Evolutionary conservation across 257 asterid species (phyloP).

Genomic region (Phtheirospermum japonicum): DNA sequence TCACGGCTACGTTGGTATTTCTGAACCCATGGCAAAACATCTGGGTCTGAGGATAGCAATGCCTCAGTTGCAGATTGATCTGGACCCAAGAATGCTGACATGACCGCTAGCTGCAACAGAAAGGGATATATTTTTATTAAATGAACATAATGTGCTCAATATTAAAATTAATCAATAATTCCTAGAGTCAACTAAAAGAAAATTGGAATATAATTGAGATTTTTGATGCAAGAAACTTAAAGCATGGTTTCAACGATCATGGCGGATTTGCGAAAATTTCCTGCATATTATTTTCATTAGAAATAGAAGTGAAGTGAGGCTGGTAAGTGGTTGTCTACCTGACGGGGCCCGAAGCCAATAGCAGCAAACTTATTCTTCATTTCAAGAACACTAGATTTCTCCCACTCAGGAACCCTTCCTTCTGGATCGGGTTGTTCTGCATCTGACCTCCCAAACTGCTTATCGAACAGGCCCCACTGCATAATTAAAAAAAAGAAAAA

Average conservation of each 20-base stretch:
- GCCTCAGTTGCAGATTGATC: conserved; percentile 86
- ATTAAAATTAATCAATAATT: no score
- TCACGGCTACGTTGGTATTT: conserved; percentile 97
- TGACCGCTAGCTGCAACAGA: conserved; percentile 70
- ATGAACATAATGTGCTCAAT: no score
- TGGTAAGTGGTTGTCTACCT: conserved; percentile 41
- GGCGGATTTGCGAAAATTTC: neutral
- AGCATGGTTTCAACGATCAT: neutral
- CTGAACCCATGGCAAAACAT: conserved; percentile 84
- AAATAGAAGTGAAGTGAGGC: neutral
- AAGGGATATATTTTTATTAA: no score
- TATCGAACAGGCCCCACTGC: conserved; percentile 93
- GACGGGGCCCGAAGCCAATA: conserved; percentile 88
- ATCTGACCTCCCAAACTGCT: conserved; percentile 78
- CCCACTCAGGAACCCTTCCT: conserved; percentile 93
- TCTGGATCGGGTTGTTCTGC: conserved; percentile 85
- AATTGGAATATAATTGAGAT: no score
- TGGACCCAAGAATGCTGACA: conserved; percentile 94
- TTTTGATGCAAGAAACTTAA: no score
- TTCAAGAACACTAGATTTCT: conserved; percentile 61
- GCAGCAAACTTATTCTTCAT: conserved; percentile 77
- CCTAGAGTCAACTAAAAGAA: no score
- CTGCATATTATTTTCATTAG: neutral
- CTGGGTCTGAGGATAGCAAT: conserved; percentile 70
- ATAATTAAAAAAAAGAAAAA: neutral